Percentiles rank a stretch among this genome's conserved stretches.
phyloP scores from a whole-genome alignment of 352 stramenopile genomes.

The Pythium guiyangense region DNA sequence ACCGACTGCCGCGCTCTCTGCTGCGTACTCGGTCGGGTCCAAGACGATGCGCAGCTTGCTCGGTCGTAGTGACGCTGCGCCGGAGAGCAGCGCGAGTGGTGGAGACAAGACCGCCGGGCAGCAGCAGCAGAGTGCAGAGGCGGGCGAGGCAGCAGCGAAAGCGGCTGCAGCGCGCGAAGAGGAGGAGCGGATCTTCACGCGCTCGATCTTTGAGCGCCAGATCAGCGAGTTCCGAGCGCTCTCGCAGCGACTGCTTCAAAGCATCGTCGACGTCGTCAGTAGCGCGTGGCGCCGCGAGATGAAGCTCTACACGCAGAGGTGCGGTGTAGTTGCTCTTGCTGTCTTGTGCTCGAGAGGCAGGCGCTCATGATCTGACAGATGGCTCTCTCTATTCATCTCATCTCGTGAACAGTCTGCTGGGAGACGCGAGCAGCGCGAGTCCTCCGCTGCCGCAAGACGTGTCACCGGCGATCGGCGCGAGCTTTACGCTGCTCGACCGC shows the following conservation, averaged over 20 bases:
- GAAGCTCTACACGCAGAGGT: slow-evolving; percentile 28
- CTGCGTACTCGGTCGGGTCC: slow-evolving; percentile 68
- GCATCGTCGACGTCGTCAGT: slow-evolving; percentile 22
- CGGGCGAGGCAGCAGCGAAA: background rate
- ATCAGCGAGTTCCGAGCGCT: slow-evolving; percentile 40
- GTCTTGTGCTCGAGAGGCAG: background rate
- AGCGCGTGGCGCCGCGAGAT: slow-evolving; percentile 16
- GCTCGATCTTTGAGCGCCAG: slow-evolving; percentile 71
- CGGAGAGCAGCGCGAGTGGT: background rate
- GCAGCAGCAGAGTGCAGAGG: too few relatives aligned
- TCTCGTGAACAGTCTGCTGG: slow-evolving; percentile 11
- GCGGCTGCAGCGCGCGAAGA: slow-evolving; percentile 19
- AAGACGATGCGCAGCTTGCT: slow-evolving; percentile 75
- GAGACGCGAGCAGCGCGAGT: background rate
- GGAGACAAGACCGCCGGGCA: too few relatives aligned
- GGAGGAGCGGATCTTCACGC: slow-evolving; percentile 54
- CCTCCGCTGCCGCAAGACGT: slow-evolving; percentile 7
- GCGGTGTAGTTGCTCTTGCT: slow-evolving; percentile 16
- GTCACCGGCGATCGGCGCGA: slow-evolving; percentile 30
- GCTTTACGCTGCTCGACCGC: slow-evolving; percentile 20
- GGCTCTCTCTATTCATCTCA: background rate
- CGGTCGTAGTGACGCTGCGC: slow-evolving; percentile 12
- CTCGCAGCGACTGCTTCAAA: slow-evolving; percentile 24
- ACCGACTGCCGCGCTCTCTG: slow-evolving; percentile 57
- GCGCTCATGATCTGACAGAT: background rate